Evolutionary conservation across 495 filamentous ascomycete species (phyloP).

Genomic region (Talaromyces nanjingensis): DNA sequence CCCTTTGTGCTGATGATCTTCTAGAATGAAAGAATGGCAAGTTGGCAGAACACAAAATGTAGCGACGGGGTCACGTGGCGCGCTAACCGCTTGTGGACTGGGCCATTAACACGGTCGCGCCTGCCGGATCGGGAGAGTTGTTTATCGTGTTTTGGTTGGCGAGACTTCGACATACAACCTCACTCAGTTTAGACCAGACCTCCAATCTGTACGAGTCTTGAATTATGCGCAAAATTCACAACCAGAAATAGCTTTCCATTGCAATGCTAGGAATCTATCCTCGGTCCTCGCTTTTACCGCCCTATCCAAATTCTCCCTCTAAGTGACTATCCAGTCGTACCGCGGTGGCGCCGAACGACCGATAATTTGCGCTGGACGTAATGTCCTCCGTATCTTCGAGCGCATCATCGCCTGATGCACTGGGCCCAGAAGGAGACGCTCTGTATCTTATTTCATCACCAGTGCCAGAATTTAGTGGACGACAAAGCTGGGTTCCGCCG

Average conservation of each 20-base stretch:
- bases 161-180: not conserved
- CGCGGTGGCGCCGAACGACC: conserved; percentile 6
- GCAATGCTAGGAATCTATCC: not conserved
- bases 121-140: conserved; percentile 9
- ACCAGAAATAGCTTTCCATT: not conserved
- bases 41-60: not conserved
- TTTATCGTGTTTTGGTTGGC: conserved; percentile 3
- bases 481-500: conserved; percentile 38
- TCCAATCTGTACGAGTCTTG: not conserved
- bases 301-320: conserved; percentile 9
- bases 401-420: conserved; percentile 39
- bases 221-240: not conserved
- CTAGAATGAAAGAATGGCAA: not conserved
- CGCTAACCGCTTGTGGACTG: not conserved
- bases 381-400: conserved; percentile 26
- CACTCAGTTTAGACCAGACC: not conserved
- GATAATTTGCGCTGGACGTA: conserved; percentile 10
- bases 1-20: not conserved
- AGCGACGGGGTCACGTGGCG: not conserved
- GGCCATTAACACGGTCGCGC: conserved; percentile 1
- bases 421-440: conserved; percentile 38
- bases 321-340: conserved; percentile 12
- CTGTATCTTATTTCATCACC: conserved; percentile 42
- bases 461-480: conserved; percentile 32
- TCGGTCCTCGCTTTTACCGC: not conserved